Base-by-base conservation (phyloP, 176 grass and related monocot species). In the Elaeis guineensis region DNA sequence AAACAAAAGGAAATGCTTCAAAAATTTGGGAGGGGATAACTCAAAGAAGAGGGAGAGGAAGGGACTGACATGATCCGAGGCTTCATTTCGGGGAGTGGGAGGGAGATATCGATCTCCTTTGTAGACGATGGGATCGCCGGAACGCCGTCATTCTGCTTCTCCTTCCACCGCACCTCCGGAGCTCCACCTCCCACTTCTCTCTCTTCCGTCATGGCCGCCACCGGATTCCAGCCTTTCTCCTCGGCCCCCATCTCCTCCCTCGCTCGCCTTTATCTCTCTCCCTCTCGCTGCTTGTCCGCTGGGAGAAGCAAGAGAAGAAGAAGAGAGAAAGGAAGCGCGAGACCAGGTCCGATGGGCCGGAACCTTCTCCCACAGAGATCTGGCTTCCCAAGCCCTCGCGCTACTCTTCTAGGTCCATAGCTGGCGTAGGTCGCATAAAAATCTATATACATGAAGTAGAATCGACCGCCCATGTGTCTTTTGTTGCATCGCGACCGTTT, bases 31-130 rank as follows among this genome's bases (percentile, higher is more conserved):
- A 56, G 16, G 21, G 12, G 22, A 56, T 1, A 56, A 56, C 0
- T 4, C 18, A 14, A 56, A 56, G 21, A 22, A 56, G 21, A 65
- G 39, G 16, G 25, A 54, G 17, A 28, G 18, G 5, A 11, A n/a
- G 35, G 8, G n/a, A 74, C 84, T 92, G 50, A 83, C 93, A 92
- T 78, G 77, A 98, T 74, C 49, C 50, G 76, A 35, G 87, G 84
- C 21, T 76, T 78, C 81, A 92, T 92, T 50, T 89, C 73, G 3
- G 71, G 69, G 3, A 98, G 81, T 32, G 84, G 82, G 30, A 98
- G 73, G 28, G 79, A 62, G 76, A 92, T 98, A 67, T 98, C 87
- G 68, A 98, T 61, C 11, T 76, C 22, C 3, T 76, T 32, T 19
- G 58, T 0, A n/a, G 74, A 83, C 4, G 79, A 83, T 63, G 84